Evolutionary conservation across 2,329 filamentous ascomycete genomes (phyloP).

Genomic region (Phialemoniopsis sp.): DNA sequence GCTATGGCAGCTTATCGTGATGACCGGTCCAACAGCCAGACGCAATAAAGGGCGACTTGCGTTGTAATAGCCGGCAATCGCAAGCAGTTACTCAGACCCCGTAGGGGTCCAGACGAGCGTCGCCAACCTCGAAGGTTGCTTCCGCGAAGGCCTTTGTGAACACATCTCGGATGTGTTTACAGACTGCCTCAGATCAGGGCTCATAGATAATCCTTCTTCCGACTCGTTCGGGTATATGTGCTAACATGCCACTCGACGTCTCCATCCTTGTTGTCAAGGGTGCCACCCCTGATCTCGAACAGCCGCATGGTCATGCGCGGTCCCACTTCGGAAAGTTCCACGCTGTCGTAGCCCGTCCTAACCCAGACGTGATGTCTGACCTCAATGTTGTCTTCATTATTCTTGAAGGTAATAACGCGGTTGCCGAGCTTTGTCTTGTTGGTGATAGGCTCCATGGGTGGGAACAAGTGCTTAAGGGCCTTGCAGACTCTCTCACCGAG

Average conservation of each 20-base stretch:
- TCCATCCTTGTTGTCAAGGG: constrained; percentile 89
- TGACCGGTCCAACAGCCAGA: too few relatives aligned
- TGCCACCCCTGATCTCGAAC: constrained; percentile 90
- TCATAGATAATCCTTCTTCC: constrained; percentile 94
- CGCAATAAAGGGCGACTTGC: too few relatives aligned
- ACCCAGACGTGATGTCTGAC: constrained; percentile 90
- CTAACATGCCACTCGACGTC: constrained; percentile 96
- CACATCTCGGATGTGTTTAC: too few relatives aligned
- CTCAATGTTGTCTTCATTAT: constrained; percentile 90
- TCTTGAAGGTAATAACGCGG: constrained; percentile 89
- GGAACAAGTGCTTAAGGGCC: constrained; percentile 91
- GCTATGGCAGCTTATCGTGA: too few relatives aligned
- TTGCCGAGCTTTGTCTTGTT: constrained; percentile 74
- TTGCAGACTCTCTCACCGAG: constrained; percentile 82
- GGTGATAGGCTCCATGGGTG: constrained; percentile 74
- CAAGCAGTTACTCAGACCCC: too few relatives aligned
- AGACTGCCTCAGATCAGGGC: background rate
- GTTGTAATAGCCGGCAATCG: too few relatives aligned
- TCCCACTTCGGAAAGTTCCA: constrained; percentile 85
- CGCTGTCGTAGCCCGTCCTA: constrained; percentile 82
- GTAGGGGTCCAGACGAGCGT: too few relatives aligned
- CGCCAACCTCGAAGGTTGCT: too few relatives aligned
- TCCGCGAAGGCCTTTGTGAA: too few relatives aligned
- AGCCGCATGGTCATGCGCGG: constrained; percentile 96
- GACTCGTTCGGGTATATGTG: constrained; percentile 88